phyloP scores from a whole-genome alignment of 768 basidiomycete genomes.

The Candolleomyces eurysporus region DNA sequence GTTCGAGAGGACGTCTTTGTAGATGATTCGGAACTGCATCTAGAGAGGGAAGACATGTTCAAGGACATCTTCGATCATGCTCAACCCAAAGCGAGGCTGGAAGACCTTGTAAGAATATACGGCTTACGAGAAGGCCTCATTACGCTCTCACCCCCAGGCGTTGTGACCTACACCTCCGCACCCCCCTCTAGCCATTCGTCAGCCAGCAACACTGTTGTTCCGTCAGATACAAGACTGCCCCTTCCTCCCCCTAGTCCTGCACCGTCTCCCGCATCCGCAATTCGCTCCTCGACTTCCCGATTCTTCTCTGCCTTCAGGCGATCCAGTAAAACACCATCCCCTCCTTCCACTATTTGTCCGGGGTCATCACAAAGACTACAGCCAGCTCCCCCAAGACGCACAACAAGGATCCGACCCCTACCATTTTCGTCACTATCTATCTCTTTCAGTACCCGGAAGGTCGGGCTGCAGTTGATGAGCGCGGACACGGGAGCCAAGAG shows the following conservation, averaged over 20 bases:
- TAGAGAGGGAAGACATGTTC: conserved; percentile 73
- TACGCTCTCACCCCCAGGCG: conserved; percentile 17
- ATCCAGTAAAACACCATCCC: conserved; percentile 3
- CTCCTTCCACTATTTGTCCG: neutral
- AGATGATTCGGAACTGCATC: conserved; percentile 72
- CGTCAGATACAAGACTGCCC: conserved; percentile 2
- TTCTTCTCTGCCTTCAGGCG: conserved; percentile 16
- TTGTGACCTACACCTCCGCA: conserved; percentile 3
- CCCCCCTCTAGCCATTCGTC: neutral
- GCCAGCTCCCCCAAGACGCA: conserved; percentile 11
- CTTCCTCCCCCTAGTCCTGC: neutral
- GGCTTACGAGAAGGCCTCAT: conserved; percentile 42
- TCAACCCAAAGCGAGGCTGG: conserved; percentile 73
- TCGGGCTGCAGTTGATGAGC: conserved; percentile 34
- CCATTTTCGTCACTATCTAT: conserved; percentile 38
- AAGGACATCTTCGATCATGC: conserved; percentile 76
- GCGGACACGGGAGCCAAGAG: conserved; percentile 35
- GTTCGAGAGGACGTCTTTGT: conserved; percentile 76
- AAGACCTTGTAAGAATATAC: conserved; percentile 62
- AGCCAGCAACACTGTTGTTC: conserved; percentile 3
- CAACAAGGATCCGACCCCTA: conserved; percentile 23
- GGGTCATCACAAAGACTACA: conserved; percentile 5
- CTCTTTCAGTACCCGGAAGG: conserved; percentile 41
- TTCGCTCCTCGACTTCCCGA: neutral
- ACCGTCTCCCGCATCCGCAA: neutral